Conservation (phyloP, 108 stramenopile genomes). For the Seminavis robusta region DNA sequence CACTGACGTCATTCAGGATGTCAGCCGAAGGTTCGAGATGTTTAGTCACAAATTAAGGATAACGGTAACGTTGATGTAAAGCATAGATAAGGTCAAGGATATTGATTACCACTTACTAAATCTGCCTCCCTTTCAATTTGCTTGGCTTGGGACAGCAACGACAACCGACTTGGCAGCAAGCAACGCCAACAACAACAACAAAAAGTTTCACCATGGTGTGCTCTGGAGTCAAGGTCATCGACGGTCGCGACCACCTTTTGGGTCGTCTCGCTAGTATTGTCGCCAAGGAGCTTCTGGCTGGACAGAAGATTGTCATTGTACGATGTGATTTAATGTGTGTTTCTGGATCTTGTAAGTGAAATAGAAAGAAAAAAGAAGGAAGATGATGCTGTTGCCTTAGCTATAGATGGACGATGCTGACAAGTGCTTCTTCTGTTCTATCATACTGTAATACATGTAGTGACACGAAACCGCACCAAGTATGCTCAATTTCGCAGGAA, state of each 20-base stretch:
- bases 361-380: not conserved
- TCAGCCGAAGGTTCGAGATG: too few relatives aligned
- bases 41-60: too few relatives aligned
- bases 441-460: conserved; percentile 22
- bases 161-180: too few relatives aligned
- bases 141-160: too few relatives aligned
- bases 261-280: conserved; percentile 98
- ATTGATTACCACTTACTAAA: too few relatives aligned
- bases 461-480: conserved; percentile 94
- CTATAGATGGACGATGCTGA: not conserved
- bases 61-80: too few relatives aligned
- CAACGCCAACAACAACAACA: too few relatives aligned
- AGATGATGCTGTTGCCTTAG: not conserved
- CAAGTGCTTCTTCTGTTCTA: conserved; percentile 6
- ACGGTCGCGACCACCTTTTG: conserved; percentile 98
- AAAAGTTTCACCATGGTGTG: conserved; percentile 60
- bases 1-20: too few relatives aligned
- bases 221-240: conserved; percentile 69
- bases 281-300: conserved; percentile 98
- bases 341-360: conserved; percentile 88
- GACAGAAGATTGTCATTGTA: conserved; percentile 97
- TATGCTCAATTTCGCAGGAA: conserved; percentile 97
- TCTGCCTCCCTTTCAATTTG: too few relatives aligned
- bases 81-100: too few relatives aligned
- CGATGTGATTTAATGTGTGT: conserved; percentile 96